Conservation (phyloP, 2,329 filamentous ascomycete species). For the Claviceps sp. region DNA sequence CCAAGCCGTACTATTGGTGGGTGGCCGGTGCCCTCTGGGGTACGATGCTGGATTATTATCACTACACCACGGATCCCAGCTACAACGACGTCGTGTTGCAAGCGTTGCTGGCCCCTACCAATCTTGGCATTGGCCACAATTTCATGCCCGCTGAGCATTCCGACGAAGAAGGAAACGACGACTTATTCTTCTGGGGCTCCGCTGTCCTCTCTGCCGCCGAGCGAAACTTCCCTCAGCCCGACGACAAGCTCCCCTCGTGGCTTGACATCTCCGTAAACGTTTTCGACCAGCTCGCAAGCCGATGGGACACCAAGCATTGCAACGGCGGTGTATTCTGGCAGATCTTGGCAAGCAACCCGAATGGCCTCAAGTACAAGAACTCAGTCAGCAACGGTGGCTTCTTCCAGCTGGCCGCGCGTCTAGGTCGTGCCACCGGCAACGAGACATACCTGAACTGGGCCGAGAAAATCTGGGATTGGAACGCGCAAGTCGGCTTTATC, state of each 20-base stretch:
- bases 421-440: constrained; percentile 57
- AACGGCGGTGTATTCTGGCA: constrained; percentile 69
- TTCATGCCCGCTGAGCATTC: constrained; percentile 44
- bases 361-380: constrained; percentile 75
- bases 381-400: constrained; percentile 69
- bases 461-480: constrained; percentile 54
- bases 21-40: constrained; percentile 52
- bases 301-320: constrained; percentile 59
- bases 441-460: constrained; percentile 55
- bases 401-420: constrained; percentile 66
- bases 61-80: constrained; percentile 47
- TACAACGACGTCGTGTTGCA: constrained; percentile 48
- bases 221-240: constrained; percentile 49
- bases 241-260: constrained; percentile 45
- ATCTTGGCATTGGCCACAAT: constrained; percentile 42
- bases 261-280: constrained; percentile 54
- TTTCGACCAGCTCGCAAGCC: constrained; percentile 54
- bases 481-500: constrained; percentile 41
- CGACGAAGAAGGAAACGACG: constrained; percentile 58
- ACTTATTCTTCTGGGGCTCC: constrained; percentile 63
- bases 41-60: constrained; percentile 56
- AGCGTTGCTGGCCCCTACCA: constrained; percentile 41
- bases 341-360: constrained; percentile 59
- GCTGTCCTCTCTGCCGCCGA: constrained; percentile 56
- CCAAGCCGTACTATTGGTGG: constrained; percentile 58